Evolutionary conservation across 1,284 basidiomycete genomes (phyloP), one percentile per base, ranked within the genome.

Genomic region (Neonothopanus nambi): DNA sequence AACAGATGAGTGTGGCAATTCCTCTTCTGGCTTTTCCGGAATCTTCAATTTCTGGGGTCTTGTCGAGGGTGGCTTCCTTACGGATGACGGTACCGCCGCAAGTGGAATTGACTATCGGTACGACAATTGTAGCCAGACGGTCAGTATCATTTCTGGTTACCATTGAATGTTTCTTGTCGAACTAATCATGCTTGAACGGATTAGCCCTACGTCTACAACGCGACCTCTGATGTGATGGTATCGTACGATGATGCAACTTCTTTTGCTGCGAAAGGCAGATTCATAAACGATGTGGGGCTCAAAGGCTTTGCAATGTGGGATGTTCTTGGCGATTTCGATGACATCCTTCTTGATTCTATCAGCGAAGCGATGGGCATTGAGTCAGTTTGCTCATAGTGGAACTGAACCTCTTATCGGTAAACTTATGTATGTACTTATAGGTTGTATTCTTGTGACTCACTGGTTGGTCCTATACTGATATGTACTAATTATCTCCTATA

Each of bases 71-170:
- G 82, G 82, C 2, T 85, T 79, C 67, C 69, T 89, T 46, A 73
- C 69, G 41, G 28, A 64, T 8, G 73, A 82, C 59, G 87, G 85
- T 24, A 75, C 77, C 6, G 70, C 70, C 23, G 73, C 75, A 7
- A 57, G 63, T 2, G 78, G 78, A 2, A 81, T 86, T 61, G 63
- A 69, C 21, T 80, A 78, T 60, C 61, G 71, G 24, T 88, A 76
- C 61, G 84, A 88, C 59, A 64, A 75, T 8, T 89, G 87, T 70
- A 84, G 79, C 56, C 77, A 89, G 69, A 89, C 87, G 49, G 86
- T 87, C 55, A 53, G 85, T 71, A 6, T 1, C 17, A 40, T 40
- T 52, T 23, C 43, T 47, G n/a, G n/a, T n/a, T n/a, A n/a, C 33
- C 3, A 36, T 35, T 42, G 43, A 48, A 38, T 8, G 24, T 33